Evolutionary conservation across 2,329 filamentous ascomycete species (phyloP), one percentile per base, ranked within the genome.

Genomic region (Dactylonectria estremocensis): DNA sequence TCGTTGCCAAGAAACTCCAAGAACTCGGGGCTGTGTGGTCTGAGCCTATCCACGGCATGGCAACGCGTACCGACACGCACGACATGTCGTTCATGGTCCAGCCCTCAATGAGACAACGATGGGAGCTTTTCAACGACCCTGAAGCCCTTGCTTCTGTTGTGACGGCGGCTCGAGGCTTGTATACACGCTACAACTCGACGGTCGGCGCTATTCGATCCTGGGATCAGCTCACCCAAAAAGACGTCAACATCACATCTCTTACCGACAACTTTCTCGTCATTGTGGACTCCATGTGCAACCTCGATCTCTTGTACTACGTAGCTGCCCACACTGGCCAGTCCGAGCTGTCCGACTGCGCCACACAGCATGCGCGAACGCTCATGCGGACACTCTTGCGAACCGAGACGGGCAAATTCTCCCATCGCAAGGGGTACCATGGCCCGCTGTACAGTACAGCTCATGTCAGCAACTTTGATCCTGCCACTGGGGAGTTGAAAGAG

Each of bases 61-160:
- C 68, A 22, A 63, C 35, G 77, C 79, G 83, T 5, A 86, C 80
- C 4, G 85, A 87, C 61, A 88, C 86, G 0, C 87, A 88, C 61
- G 86, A 88, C 55, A 82, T 89, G 77, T 85, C 83, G 0, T 88
- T 88, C 69, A 87, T 88, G 70, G 83, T 88, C 3, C 81, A 85
- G 22, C 86, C 86, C 0, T 83, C 83, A 1, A 77, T 86, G 58
- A 83, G 83, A 43, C 82, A 82, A 14, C 80, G 84, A 4, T 88
- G 85, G 83, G 83, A 87, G 43, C 76, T 87, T 6, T 79, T 81
- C 0, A 78, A 80, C 0, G 81, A 84, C 48, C 53, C 68, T 2
- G 62, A 77, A 22, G 83, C 83, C 28, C 69, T 85, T 0, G 72
- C 81, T 1, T 79, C 80, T 11, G 78, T 87, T 7, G 67, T 84